Base-by-base conservation (phyloP, 306 rosid genomes). In the Fragaria nilgerrensis region DNA sequence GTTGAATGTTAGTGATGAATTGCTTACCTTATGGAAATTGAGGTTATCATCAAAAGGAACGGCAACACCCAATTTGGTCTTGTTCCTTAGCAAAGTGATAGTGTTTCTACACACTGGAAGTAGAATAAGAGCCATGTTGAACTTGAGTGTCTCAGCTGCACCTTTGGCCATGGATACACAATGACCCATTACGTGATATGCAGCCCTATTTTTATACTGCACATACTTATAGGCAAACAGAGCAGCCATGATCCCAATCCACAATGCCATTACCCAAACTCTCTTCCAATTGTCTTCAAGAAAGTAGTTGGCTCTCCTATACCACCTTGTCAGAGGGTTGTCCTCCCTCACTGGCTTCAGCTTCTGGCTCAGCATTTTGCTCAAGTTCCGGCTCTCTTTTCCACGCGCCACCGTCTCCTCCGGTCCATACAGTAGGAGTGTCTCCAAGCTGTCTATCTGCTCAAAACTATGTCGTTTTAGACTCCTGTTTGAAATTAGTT, bases 91-190 rank as follows among this genome's bases (percentile, higher is more conserved):
- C 84, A 89, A 74, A 27, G 92, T 88, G 64, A 88, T 86, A 72
- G 90, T 86, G 82, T 88, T 88, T 8, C 92, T 84, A 72, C 92
- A 88, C 48, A 88, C 92, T 0, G 92, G 92, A 19, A 88, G 68
- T 9, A 88, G 52, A 56, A 88, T 86, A 23, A 88, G 80, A 34
- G 92, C 92, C 92, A 86, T 88, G 82, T 88, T 88, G 86, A 88
- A 84, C 71, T 88, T 88, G 63, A 88, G 92, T n/a, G 85, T 88
- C 78, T 88, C 92, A 0, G 90, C 92, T 44, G 85, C 92, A n/a
- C 92, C 92, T 86, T 88, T 88, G 20, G 92, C 92, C 32, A 88
- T 44, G 48, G 82, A 78, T 23, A 86, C 92, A 20, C 92, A 88
- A 34, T 88, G 75, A 11, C 92, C 92, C 92, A 88, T 88, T 10